A percentile compares a stretch with the other conserved stretches of the same genome.
Conservation (phyloP, 441 rosid species). For the Capsella rubella region DNA sequence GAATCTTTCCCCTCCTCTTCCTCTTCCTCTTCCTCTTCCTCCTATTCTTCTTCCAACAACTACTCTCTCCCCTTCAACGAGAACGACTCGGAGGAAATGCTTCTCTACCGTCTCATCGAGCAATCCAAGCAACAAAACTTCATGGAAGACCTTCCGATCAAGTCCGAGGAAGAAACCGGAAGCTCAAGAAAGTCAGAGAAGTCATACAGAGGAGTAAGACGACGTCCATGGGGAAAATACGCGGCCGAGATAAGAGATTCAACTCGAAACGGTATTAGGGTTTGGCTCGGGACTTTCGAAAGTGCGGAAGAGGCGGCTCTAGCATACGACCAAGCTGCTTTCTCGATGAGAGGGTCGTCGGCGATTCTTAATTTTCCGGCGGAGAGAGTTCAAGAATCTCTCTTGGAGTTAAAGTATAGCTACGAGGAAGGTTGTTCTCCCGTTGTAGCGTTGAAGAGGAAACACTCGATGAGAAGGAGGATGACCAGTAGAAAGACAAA, state of each 20-base stretch:
- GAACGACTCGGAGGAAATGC: conserved; percentile 94
- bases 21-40: conserved; percentile 36
- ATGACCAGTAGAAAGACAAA: conserved; percentile 52
- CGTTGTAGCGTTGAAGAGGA: conserved; percentile 83
- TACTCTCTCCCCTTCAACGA: conserved; percentile 85
- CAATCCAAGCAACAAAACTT: conserved; percentile 49
- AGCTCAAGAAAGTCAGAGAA: conserved; percentile 48
- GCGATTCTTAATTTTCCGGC: conserved; percentile 83
- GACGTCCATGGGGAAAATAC: conserved; percentile 94
- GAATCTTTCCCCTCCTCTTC: conserved; percentile 49
- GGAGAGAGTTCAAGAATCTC: conserved; percentile 74
- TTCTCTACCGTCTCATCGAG: conserved; percentile 65
- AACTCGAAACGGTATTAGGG: conserved; percentile 72
- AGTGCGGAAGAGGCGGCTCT: conserved; percentile 91
- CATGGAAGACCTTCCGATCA: conserved; percentile 23
- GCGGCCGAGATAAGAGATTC: conserved; percentile 97
- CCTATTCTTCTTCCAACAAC: conserved; percentile 40
- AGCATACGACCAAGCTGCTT: conserved; percentile 94
- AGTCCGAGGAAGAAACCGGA: conserved; percentile 3
- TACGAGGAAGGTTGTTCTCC: conserved; percentile 78
- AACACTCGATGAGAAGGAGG: conserved; percentile 75
- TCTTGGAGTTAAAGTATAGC: conserved; percentile 57
- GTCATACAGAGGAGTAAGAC: conserved; percentile 78
- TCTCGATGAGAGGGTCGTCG: conserved; percentile 78
- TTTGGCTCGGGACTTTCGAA: conserved; percentile 93